Percentiles rank a stretch among this genome's conserved stretches.
Conservation (phyloP, 2,329 filamentous ascomycete genomes). For the Leptographium procerum region DNA sequence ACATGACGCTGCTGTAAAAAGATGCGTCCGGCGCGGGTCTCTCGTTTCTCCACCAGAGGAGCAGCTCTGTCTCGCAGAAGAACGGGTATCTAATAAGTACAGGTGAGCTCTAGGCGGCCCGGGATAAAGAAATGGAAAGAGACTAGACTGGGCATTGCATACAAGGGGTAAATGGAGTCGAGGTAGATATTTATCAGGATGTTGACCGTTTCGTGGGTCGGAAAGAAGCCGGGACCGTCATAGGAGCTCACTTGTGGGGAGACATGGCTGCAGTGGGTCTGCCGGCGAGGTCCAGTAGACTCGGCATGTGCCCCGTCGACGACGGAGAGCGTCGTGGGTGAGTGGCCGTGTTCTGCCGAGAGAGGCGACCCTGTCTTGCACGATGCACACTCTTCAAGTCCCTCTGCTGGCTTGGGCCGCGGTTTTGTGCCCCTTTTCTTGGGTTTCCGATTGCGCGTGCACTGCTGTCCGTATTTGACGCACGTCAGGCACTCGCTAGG, state of each 20-base stretch:
- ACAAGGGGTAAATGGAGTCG: conserved; percentile 5
- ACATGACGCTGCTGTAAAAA: conserved; percentile 3
- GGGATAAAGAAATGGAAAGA: not conserved
- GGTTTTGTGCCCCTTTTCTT: conserved; percentile 7
- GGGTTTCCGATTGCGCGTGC: conserved; percentile 4
- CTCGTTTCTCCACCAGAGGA: conserved; percentile 1
- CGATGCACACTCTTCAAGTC: not conserved
- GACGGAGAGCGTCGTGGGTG: too few relatives aligned
- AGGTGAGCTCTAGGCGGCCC: not conserved
- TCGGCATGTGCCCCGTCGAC: too few relatives aligned
- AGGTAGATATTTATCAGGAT: conserved; percentile 1
- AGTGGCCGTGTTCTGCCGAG: too few relatives aligned
- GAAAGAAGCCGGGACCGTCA: not conserved
- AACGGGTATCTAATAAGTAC: conserved; percentile 3
- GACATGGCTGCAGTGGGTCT: too few relatives aligned
- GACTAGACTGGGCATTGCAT: not conserved
- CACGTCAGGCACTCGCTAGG: conserved; percentile 3
- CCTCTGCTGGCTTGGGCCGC: not conserved
- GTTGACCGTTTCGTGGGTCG: not conserved
- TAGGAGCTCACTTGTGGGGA: too few relatives aligned
- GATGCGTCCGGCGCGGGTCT: not conserved
- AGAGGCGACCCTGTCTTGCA: not conserved
- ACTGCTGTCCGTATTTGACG: conserved; percentile 2
- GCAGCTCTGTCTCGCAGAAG: conserved; percentile 5
- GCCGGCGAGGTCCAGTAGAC: too few relatives aligned